phyloP scores from a whole-genome alignment of 75 land plant species.

The Picea sitchensis region DNA sequence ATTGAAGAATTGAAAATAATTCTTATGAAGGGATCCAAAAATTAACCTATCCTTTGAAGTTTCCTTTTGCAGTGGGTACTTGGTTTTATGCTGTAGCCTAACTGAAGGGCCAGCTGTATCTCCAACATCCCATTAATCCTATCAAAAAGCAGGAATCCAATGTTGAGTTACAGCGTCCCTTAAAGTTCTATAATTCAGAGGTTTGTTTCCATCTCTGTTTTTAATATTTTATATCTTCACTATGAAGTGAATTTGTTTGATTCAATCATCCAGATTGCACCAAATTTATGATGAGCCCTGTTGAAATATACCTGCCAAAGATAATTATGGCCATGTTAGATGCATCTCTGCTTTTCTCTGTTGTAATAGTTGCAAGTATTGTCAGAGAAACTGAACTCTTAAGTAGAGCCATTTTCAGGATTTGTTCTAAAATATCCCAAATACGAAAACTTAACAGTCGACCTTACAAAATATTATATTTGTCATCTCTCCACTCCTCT shows the following conservation, averaged over 20 bases:
- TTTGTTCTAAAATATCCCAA: no score
- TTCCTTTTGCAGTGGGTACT: conserved; percentile 92
- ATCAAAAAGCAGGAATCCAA: conserved; percentile 42
- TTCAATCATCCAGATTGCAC: not conserved
- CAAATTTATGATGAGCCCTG: no score
- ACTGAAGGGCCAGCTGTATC: conserved; percentile 91
- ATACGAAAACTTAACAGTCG: no score
- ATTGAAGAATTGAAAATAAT: not conserved
- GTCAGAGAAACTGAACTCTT: no score
- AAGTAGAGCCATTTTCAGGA: no score
- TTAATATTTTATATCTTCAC: not conserved
- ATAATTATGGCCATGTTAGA: no score
- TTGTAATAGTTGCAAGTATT: no score
- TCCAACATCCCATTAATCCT: conserved; percentile 68
- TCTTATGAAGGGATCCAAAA: not conserved
- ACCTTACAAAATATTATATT: no score
- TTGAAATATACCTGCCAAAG: no score
- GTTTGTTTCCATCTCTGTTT: conserved; percentile 29
- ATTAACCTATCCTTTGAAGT: not conserved
- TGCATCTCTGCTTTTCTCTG: no score
- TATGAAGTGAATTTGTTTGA: not conserved
- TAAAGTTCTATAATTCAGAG: conserved; percentile 93
- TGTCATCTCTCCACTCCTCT: not conserved
- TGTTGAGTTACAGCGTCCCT: conserved; percentile 37
- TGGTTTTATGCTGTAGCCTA: conserved; percentile 99